Evolutionary conservation across 2,329 filamentous ascomycete genomes (phyloP).

Genomic region (Fusarium buharicum): DNA sequence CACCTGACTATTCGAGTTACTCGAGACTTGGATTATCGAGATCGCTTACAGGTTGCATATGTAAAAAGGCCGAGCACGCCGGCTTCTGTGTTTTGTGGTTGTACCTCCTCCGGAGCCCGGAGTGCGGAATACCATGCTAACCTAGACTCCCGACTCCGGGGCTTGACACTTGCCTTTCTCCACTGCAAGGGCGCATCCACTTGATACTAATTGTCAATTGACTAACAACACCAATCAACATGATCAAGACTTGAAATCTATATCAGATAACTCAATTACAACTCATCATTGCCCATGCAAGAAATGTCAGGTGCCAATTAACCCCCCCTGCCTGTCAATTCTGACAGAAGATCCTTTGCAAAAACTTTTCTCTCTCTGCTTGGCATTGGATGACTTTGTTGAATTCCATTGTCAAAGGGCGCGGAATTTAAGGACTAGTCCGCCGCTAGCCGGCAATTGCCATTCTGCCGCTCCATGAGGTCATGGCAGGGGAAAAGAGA

Average conservation of each 20-base stretch:
- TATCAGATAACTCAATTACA: background rate
- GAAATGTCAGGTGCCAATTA: conserved; percentile 19
- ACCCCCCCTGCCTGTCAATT: conserved; percentile 27
- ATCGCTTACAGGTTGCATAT: conserved; percentile 32
- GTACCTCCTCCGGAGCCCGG: background rate
- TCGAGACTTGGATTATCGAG: conserved; percentile 18
- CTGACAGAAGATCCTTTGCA: conserved; percentile 16
- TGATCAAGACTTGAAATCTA: background rate
- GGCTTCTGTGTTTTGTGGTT: conserved; percentile 1
- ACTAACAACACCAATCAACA: conserved; percentile 5
- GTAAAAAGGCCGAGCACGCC: conserved; percentile 3
- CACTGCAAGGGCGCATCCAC: conserved; percentile 21
- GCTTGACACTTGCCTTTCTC: conserved; percentile 1
- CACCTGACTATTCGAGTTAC: conserved; percentile 11
- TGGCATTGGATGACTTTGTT: background rate
- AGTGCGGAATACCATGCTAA: conserved; percentile 18
- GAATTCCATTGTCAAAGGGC: background rate
- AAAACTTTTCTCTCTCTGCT: conserved; percentile 1
- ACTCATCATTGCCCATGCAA: background rate
- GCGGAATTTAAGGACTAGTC: conserved; percentile 36
- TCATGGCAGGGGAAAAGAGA: conserved; percentile 8
- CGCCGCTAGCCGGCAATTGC: conserved; percentile 45
- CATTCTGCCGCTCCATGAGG: conserved; percentile 27
- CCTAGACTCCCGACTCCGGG: too few relatives aligned
- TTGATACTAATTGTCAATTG: background rate